Conservation (phyloP, 768 basidiomycete species). For the Tulasnella sp. region DNA sequence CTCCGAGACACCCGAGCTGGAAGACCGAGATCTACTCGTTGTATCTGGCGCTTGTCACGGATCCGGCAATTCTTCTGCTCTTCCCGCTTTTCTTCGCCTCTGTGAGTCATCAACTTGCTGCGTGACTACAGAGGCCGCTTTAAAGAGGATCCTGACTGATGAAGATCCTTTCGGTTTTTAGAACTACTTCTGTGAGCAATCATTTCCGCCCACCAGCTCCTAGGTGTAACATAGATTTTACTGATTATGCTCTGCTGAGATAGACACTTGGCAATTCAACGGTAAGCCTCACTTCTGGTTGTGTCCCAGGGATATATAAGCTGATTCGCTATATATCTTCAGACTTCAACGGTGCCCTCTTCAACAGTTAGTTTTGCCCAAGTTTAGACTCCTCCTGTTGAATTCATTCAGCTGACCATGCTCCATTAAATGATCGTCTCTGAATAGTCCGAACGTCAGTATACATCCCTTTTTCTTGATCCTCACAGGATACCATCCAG, state of each 20-base stretch:
- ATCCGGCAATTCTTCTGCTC: constrained; percentile 59
- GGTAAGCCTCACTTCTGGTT: constrained; percentile 3
- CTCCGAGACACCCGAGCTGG: constrained; percentile 63
- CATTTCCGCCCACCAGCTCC: neutral
- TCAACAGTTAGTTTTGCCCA: constrained; percentile 39
- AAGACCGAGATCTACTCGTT: constrained; percentile 61
- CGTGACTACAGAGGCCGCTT: too few species aligned
- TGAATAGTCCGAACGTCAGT: constrained; percentile 31
- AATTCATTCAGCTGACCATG: neutral
- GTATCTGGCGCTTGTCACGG: constrained; percentile 53
- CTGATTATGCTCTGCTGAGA: neutral
- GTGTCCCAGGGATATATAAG: neutral
- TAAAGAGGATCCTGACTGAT: neutral
- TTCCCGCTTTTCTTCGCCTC: constrained; percentile 81
- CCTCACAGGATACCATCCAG: neutral
- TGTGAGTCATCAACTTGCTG: neutral
- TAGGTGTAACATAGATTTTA: neutral
- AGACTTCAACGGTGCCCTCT: constrained; percentile 66
- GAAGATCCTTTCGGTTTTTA: neutral
- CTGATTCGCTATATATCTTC: constrained; percentile 6
- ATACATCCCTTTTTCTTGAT: neutral
- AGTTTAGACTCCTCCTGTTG: neutral
- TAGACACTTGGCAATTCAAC: constrained; percentile 48
- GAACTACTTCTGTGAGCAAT: constrained; percentile 17
- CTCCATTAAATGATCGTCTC: neutral